Evolutionary conservation across 2,329 filamentous ascomycete genomes (phyloP).

Genomic region (Cladophialophora bantiana): DNA sequence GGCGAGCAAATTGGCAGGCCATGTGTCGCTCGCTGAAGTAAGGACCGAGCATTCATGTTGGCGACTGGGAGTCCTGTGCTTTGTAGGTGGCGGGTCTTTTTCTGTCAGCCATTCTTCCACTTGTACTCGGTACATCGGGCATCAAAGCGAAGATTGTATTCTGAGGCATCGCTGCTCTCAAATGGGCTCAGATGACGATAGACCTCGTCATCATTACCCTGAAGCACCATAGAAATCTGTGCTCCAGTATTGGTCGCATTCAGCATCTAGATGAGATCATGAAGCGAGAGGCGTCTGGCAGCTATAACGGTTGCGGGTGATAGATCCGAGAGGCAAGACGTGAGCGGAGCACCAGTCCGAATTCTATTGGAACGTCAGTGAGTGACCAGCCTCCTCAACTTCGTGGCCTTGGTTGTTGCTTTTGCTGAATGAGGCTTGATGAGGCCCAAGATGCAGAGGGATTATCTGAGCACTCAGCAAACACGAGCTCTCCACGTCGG

Average conservation of each 20-base stretch:
- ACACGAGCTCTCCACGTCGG: conserved; percentile 7
- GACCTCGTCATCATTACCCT: neutral
- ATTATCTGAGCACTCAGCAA: conserved; percentile 6
- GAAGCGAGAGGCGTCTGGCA: neutral
- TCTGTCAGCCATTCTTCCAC: neutral
- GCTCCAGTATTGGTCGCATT: conserved; percentile 9
- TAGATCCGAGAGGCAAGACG: neutral
- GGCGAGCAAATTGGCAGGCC: too few species aligned
- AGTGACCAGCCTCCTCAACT: neutral
- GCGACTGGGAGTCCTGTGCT: neutral
- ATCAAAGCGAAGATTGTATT: neutral
- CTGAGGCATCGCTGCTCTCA: neutral
- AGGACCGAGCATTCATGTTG: neutral
- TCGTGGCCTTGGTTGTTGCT: neutral
- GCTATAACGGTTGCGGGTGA: neutral
- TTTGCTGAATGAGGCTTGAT: neutral
- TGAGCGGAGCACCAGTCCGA: neutral
- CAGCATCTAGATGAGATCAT: conserved; percentile 1
- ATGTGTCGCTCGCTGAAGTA: neutral
- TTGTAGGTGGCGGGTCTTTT: neutral
- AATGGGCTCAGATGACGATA: neutral
- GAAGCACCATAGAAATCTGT: neutral
- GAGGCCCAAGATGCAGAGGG: neutral
- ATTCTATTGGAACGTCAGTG: neutral
- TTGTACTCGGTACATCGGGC: neutral